Percentiles rank a stretch among this genome's conserved stretches.
These are phyloP conservation scores for Mucor circinelloides DNA, from an alignment of 371 early-diverging fungal genomes.

Conservation along the genomic window DNA sequence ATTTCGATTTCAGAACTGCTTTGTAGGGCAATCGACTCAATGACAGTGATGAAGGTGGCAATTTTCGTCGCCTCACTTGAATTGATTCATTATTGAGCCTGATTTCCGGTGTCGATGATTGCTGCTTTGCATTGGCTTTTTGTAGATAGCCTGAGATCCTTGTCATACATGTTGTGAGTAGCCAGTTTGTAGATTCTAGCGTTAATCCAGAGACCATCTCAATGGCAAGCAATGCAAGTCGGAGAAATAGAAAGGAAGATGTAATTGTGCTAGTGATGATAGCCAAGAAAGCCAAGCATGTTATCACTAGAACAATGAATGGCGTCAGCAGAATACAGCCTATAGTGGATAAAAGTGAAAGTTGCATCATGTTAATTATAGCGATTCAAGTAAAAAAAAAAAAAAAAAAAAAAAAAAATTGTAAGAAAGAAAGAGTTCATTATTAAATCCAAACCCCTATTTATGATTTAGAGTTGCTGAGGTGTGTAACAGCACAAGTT, in stretches of 20 bases:
- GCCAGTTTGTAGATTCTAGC: constrained; percentile 32
- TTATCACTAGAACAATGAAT: constrained; percentile 16
- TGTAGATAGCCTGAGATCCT: not conserved
- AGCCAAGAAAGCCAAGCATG: constrained; percentile 14
- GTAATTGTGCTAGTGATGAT: constrained; percentile 32
- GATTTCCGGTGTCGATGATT: constrained; percentile 1
- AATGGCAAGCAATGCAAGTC: constrained; percentile 25
- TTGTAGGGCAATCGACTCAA: constrained; percentile 22
- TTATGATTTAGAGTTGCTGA: not conserved
- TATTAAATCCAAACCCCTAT: not conserved
- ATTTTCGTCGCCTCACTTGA: constrained; percentile 10
- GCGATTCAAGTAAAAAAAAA: not conserved
- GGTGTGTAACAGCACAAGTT: not conserved
- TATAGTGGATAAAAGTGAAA: constrained; percentile 12
- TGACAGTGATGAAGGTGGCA: constrained; percentile 20
- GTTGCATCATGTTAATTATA: not conserved
- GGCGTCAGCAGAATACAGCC: constrained; percentile 24
- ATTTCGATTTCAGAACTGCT: constrained; percentile 22
- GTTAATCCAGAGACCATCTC: constrained; percentile 30
- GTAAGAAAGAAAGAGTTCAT: not conserved
- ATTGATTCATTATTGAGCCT: not conserved
- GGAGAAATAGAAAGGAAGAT: constrained; percentile 30
- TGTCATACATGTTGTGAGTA: constrained; percentile 18
- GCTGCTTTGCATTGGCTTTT: not conserved
- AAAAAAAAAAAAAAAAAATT: not conserved